phyloP scores from a whole-genome alignment of 2,329 filamentous ascomycete species.

The Raffaelea ambrosiae region DNA sequence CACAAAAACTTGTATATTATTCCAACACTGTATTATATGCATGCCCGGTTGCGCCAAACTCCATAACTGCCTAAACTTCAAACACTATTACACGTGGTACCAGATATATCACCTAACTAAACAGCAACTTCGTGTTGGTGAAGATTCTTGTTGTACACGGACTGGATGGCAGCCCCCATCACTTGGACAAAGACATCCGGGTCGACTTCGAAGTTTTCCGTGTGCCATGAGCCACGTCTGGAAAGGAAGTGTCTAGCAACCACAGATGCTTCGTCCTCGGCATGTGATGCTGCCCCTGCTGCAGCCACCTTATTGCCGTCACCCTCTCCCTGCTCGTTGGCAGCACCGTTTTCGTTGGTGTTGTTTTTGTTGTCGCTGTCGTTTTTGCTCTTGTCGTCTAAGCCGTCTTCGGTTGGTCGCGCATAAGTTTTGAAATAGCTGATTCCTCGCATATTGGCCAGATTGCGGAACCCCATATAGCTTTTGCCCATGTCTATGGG shows the following conservation, averaged over 20 bases:
- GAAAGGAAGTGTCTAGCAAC: neutral
- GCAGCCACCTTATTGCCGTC: too few species aligned
- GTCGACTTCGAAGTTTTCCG: constrained; percentile 4
- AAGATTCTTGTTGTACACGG: constrained; percentile 7
- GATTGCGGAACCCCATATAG: constrained; percentile 31
- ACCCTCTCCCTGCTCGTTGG: neutral
- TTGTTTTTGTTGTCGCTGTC: neutral
- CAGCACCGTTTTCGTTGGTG: too few species aligned
- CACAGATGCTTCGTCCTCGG: too few species aligned
- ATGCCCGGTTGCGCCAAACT: too few species aligned
- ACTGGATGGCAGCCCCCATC: constrained; percentile 7
- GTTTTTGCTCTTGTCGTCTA: neutral
- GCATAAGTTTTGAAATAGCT: constrained; percentile 29
- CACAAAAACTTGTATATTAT: too few species aligned
- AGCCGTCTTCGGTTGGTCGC: neutral
- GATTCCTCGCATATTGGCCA: constrained; percentile 27
- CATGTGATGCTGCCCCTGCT: too few species aligned
- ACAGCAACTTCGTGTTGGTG: constrained; percentile 4
- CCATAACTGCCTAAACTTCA: too few species aligned
- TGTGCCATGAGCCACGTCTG: constrained; percentile 4
- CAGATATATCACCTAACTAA: neutral
- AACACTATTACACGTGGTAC: too few species aligned
- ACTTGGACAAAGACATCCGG: constrained; percentile 2
- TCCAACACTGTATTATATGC: too few species aligned
- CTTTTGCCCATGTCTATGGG: constrained; percentile 22